Base-by-base conservation (phyloP, 1,139 yeast genomes). In the Wickerhamomyces sp. region DNA sequence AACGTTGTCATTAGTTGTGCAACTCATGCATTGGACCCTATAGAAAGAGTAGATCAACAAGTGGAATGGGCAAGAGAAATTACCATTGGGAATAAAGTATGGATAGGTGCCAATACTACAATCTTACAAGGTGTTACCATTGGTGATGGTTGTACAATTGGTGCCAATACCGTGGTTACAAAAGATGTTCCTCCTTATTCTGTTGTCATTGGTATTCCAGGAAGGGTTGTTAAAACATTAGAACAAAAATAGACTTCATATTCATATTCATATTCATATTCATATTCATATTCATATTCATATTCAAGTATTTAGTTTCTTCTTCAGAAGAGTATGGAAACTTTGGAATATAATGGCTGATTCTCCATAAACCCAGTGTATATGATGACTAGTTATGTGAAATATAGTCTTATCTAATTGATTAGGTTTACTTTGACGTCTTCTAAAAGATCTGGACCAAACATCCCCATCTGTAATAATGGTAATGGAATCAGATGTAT, bases 101-200 rank as follows among this genome's bases (percentile, higher is more conserved):
- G 90, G 90, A 63, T 82, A 34, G 85, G 86, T 9, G 69, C 79
- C 3, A 67, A 70, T 35, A 73, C 65, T 18, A 64, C 65, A 1
- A 68, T 82, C 6, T 60, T 81, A 39, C 84, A 85, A 2, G 89
- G 88, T 3, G 83, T 81, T 13, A 77, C 74, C 1, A 70, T 82
- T 38, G 89, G 89, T 7, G 72, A 76, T 28, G 74, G 74, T 1
- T 68, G 72, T n/a, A 78, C 79, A 1, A 65, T 82, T 35, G 90
- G 81, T 7, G 86, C 89, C 7, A 87, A 86, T 4, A 62, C 79
- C 5, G 79, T 81, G 2, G 87, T 82, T 20, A 70, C 70, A 27
- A 73, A 63, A 46, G 75, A 71, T 45, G 70, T 81, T 17, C 80
- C 83, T 1, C 63, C 72, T 7, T 65, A 68, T 42, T 60, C 72